Evolutionary conservation across 129 eudicot genomes (phyloP), one percentile per base, ranked within the genome.

Genomic region (Erigeron canadensis): DNA sequence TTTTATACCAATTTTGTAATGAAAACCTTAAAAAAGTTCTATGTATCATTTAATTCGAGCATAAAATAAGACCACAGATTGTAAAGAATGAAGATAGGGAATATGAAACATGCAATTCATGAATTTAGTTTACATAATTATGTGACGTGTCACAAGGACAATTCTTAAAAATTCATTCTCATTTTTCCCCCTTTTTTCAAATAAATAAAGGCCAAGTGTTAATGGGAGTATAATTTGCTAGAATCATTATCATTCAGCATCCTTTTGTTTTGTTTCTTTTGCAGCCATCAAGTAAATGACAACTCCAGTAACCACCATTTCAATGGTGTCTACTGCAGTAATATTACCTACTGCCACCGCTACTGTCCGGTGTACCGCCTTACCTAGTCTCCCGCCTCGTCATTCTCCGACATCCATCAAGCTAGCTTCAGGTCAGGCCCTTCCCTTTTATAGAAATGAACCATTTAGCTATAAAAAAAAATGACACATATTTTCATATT

Each of bases 241-340:
- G 50, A 13, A 48, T 69, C 65, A 43, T 43, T 10, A 43, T 10
- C 47, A 17, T 68, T 41, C 64, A 18, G 71, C 41, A 51, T 9
- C 1, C 10, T 13, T 1, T 53, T 15, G 18, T 51, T 51, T 51
- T 16, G 2, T 50, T 50, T 50, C 19, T 48, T 13, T 8, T 28
- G 34, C 47, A 38, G 22, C 60, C 61, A 70, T 22, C 40, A 19
- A 39, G 41, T 46, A 19, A 19, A 60, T 40, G 18, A 21, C 51
- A 13, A 67, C 64, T 55, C 45, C 70, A 53, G 80, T 74, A 83
- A 79, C 80, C 43, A 47, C 83, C 77, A 70, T 82, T 51, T 79
- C 84, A 67, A 80, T 84, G 95, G 87, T 87, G 79, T 87, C 86
- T 58, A 74, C 88, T 38, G 84, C 91, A 74, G 75, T 79, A 62